Base-by-base conservation (phyloP, 192 early-diverging fungal species). In the Linnemannia schmuckeri region DNA sequence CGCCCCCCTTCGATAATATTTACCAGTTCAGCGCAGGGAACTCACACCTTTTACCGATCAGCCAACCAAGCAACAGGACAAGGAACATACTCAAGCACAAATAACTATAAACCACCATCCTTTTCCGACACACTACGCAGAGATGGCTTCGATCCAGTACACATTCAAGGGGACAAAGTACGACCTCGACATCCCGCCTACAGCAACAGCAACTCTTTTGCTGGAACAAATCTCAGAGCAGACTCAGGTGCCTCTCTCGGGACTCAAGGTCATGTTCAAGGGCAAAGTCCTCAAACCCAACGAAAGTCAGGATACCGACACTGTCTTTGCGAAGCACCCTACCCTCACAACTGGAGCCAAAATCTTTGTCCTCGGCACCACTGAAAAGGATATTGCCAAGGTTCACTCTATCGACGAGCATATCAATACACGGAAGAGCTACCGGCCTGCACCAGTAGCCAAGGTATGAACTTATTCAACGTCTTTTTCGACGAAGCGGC, bases 341-440 rank as follows among this genome's bases (percentile, higher is more conserved):
- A 54, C 24, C 27, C 54, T 87, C 4, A 40, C 44, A 33, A 38
- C 46, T 0, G 75, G 76, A 40, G 79, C 79, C 4, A 87, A 81
- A 68, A 73, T 87, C 57, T 77, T 87, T 46, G 85, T 87, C 1
- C 72, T 87, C 15, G 85, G 79, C 30, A 81, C 85, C 5, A 81
- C 80, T 6, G 79, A 77, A 18, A 71, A 87, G 22, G 85, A 87
- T 30, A 81, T 87, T 22, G 85, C 79, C 47, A 81, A 87, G 30
- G 80, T 87, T 27, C 85, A 87, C 37, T 73, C 80, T 12, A 87
- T 87, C 1, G 85, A 87, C 52, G 47, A 77, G 22, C 85, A 81
- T 75, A 68, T 87, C 66, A 73, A 46, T 15, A 76, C 71, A 38
- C 47, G 85, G 35, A 81, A 87, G 57, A 74, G 35, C 10, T 78